Percentiles rank a stretch among this genome's conserved stretches.
These are phyloP conservation scores for Mercurialis annua DNA, from an alignment of 345 rosid species.

Conservation along the genomic window DNA sequence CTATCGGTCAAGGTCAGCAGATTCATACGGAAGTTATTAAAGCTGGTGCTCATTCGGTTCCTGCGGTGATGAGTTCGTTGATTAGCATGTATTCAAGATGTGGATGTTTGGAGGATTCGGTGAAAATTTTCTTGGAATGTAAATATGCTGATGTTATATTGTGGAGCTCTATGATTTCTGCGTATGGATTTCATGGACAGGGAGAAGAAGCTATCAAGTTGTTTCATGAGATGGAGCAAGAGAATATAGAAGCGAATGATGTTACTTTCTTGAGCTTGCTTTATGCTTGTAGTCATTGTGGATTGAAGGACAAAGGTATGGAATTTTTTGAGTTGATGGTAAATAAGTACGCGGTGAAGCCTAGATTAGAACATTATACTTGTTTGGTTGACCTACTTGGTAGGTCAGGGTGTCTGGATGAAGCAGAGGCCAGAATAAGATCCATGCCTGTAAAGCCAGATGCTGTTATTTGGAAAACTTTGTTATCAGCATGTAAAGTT, in stretches of 20 bases:
- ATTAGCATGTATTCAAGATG: constrained; percentile 76
- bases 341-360: constrained; percentile 42
- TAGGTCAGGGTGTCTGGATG: constrained; percentile 54
- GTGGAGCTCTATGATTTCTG: constrained; percentile 82
- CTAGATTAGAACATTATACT: constrained; percentile 55
- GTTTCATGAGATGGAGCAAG: constrained; percentile 50
- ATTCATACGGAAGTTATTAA: constrained; percentile 68
- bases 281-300: constrained; percentile 79
- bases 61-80: constrained; percentile 54
- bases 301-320: constrained; percentile 64
- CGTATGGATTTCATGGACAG: constrained; percentile 77
- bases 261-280: constrained; percentile 66
- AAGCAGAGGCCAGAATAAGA: constrained; percentile 64
- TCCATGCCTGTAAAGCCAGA: constrained; percentile 63
- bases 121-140: constrained; percentile 50
- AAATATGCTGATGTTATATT: constrained; percentile 55
- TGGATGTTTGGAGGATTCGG: constrained; percentile 66
- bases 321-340: constrained; percentile 54
- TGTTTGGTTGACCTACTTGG: constrained; percentile 75
- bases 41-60: constrained; percentile 44
- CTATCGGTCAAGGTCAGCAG: constrained; percentile 73
- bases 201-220: constrained; percentile 55
- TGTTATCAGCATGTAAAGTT: constrained; percentile 65
- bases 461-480: constrained; percentile 66
- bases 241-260: constrained; percentile 44